Percentiles rank a stretch among this genome's conserved stretches.
These are phyloP conservation scores for Phyllachora maydis DNA, from an alignment of 2,329 filamentous ascomycete species.

Conservation along the genomic window DNA sequence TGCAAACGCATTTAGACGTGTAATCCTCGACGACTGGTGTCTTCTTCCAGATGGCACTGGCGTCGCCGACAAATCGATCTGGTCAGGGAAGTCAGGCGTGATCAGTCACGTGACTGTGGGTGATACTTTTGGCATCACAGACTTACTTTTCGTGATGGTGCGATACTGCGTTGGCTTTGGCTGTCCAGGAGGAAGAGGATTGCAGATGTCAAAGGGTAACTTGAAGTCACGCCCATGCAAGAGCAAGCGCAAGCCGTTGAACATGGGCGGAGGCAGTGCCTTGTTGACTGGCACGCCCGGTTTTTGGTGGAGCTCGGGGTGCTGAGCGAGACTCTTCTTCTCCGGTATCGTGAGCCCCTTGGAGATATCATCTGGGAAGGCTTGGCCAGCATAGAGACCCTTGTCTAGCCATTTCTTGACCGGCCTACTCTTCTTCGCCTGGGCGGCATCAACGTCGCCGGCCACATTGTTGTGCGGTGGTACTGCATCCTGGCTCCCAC, in stretches of 20 bases:
- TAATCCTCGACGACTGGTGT: constrained; percentile 54
- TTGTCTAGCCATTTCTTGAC: constrained; percentile 62
- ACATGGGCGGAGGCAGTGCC: constrained; percentile 57
- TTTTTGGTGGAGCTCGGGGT: constrained; percentile 24
- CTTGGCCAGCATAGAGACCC: constrained; percentile 75
- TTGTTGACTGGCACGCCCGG: constrained; percentile 27
- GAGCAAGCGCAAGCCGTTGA: constrained; percentile 49
- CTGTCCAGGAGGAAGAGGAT: constrained; percentile 65
- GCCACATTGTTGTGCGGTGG: constrained; percentile 7
- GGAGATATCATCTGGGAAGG: constrained; percentile 23
- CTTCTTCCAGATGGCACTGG: constrained; percentile 62
- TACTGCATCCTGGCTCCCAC: too few relatives aligned
- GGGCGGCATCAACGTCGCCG: constrained; percentile 6
- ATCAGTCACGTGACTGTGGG: too few relatives aligned
- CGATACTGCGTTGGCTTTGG: constrained; percentile 87
- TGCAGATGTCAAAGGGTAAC: constrained; percentile 76
- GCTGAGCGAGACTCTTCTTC: constrained; percentile 26
- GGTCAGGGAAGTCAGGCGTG: too few relatives aligned
- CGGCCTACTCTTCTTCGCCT: constrained; percentile 18
- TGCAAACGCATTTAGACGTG: constrained; percentile 61
- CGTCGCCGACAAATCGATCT: too few relatives aligned
- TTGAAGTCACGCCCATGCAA: constrained; percentile 64
- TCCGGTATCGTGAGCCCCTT: constrained; percentile 26
- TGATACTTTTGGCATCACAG: too few relatives aligned
- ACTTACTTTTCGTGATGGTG: constrained; percentile 75